phyloP scores from a whole-genome alignment of 2,329 filamentous ascomycete species.

The Fusarium sp. region DNA sequence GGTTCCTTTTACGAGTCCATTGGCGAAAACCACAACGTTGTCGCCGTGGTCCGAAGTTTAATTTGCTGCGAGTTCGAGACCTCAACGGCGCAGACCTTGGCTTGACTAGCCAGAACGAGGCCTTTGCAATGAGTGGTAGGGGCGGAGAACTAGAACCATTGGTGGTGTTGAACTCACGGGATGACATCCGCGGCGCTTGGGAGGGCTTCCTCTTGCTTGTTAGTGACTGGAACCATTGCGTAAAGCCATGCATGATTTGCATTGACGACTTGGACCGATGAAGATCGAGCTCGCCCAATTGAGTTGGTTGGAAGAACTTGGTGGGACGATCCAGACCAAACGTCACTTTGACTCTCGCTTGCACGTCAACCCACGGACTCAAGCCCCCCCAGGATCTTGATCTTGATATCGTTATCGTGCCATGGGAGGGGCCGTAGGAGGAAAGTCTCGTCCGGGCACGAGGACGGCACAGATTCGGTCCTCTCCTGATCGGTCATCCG shows the following conservation, averaged over 20 bases:
- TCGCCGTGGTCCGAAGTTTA: slow-evolving; percentile 46
- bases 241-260: slow-evolving; percentile 32
- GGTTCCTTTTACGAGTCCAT: background rate
- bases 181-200: slow-evolving; percentile 45
- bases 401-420: background rate
- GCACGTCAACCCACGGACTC: slow-evolving; percentile 4
- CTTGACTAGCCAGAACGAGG: background rate
- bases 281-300: slow-evolving; percentile 24
- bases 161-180: slow-evolving; percentile 35
- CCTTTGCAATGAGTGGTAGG: slow-evolving; percentile 1
- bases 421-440: slow-evolving; percentile 2
- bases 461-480: slow-evolving; percentile 35
- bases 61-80: slow-evolving; percentile 36
- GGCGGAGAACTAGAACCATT: slow-evolving; percentile 7
- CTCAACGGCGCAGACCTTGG: slow-evolving; percentile 27
- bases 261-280: slow-evolving; percentile 20
- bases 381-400: slow-evolving; percentile 9
- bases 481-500: slow-evolving; percentile 44
- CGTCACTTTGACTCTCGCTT: slow-evolving; percentile 46
- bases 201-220: background rate
- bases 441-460: slow-evolving; percentile 17
- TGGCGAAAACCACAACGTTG: slow-evolving; percentile 33
- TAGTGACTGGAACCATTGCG: slow-evolving; percentile 12
- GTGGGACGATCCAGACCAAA: slow-evolving; percentile 38
- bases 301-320: slow-evolving; percentile 3